Conservation (phyloP, 2,329 filamentous ascomycete genomes). For the Acrocalymma vagum region DNA sequence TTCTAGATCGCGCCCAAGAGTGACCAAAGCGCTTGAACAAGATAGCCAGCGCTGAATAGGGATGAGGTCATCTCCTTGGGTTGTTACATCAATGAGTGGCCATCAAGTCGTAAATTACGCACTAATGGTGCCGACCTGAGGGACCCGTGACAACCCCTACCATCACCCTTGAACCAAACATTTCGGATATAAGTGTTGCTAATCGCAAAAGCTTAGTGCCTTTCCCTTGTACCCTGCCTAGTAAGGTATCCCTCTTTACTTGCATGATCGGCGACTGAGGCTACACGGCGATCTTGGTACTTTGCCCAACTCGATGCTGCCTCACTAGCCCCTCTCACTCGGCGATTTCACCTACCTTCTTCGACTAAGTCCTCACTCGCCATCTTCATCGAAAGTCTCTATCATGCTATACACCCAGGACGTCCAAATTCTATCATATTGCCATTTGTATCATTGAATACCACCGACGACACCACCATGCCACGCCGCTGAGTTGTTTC, state of each 20-base stretch:
- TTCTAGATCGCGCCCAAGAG: slow-evolving; percentile 23
- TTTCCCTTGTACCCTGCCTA: slow-evolving; percentile 8
- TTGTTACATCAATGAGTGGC: slow-evolving; percentile 18
- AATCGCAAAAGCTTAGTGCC: no score
- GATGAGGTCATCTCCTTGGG: slow-evolving; percentile 14
- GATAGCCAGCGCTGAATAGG: slow-evolving; percentile 22
- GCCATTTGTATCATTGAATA: background rate
- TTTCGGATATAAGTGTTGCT: no score
- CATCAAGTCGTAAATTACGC: slow-evolving; percentile 15
- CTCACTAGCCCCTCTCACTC: slow-evolving; percentile 17
- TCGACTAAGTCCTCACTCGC: slow-evolving; percentile 13
- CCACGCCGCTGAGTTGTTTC: slow-evolving; percentile 26
- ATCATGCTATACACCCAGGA: background rate
- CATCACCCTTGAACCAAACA: no score
- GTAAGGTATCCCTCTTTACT: slow-evolving; percentile 22
- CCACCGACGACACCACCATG: slow-evolving; percentile 10
- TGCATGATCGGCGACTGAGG: slow-evolving; percentile 16
- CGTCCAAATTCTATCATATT: background rate
- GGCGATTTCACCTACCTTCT: no score
- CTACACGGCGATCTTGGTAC: slow-evolving; percentile 8
- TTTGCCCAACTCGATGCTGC: slow-evolving; percentile 21
- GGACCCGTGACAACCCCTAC: no score
- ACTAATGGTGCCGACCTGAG: no score
- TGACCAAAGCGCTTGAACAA: slow-evolving; percentile 29
- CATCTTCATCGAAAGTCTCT: slow-evolving; percentile 11